Evolutionary conservation across 805 yeast genomes (phyloP), one percentile per base, ranked within the genome.

Genomic region (Nakazawaea wickerhamii): DNA sequence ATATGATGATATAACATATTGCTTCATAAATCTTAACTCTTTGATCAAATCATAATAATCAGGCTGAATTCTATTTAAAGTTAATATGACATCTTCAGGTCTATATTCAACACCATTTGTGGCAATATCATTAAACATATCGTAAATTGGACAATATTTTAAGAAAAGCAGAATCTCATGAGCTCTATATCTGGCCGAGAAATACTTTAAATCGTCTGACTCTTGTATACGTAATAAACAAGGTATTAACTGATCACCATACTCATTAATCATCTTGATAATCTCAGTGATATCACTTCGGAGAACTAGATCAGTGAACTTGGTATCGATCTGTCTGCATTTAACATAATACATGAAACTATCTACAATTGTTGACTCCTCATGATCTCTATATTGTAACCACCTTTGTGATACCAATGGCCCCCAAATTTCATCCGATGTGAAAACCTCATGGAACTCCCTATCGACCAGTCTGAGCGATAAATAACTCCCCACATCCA

Each of bases 371-470:
- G 11, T 14, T 15, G 18, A 15, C 28, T 14, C 5, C 3, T 32
- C 7, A 5, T 13, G 21, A 26, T 40, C 30, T 15, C 27, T 25
- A 27, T 39, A 35, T 18, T 39, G 26, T 18, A 35, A 38, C 40
- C 47, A 42, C 13, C 22, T 17, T 25, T 18, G 9, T 5, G 31
- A 19, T 18, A 20, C 21, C 23, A 25, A 31, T 10, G 8, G 6
- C 7, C 13, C 31, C 48, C 48, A 44, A 13, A 44, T 20, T n/a
- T 33, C 38, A 10, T 40, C 33, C 4, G 44, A 36, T 5, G 30
- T 37, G 36, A 40, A 36, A 9, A 40, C 28, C n/a, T 17, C 4
- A n/a, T 28, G 4, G 11, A 36, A 26, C 3, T 36, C 20, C 17
- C 18, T 31, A 18, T 33, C 37, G 26, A 34, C 39, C 4, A 19